A percentile compares a stretch with the other conserved stretches of the same genome.
phyloP scores from a whole-genome alignment of 2,329 filamentous ascomycete genomes.

The Magnaporthales sp. region DNA sequence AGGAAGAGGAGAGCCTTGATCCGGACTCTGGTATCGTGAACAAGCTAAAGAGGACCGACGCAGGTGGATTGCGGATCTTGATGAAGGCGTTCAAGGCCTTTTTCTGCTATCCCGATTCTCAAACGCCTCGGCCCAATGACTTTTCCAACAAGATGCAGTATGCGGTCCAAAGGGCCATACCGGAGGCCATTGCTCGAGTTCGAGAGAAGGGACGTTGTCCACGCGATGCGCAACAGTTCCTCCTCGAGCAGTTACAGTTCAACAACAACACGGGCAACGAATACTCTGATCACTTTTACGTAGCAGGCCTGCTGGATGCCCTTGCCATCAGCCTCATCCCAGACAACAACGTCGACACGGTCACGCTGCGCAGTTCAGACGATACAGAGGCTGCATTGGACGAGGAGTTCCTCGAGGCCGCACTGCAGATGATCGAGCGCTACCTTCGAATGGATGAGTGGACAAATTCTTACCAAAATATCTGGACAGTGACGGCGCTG shows the following conservation, averaged over 20 bases:
- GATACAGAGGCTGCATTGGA: slow-evolving; percentile 20
- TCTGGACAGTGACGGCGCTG: slow-evolving; percentile 54
- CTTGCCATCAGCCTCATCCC: slow-evolving; percentile 51
- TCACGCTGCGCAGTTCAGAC: neutral
- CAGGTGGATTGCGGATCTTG: slow-evolving; percentile 76
- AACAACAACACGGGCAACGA: slow-evolving; percentile 91
- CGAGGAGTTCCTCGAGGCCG: slow-evolving; percentile 40
- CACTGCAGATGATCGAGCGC: slow-evolving; percentile 56
- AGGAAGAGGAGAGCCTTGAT: slow-evolving; percentile 3
- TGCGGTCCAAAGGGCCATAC: slow-evolving; percentile 74
- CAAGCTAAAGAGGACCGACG: slow-evolving; percentile 35
- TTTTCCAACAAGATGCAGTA: slow-evolving; percentile 84
- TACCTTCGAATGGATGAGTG: slow-evolving; percentile 62
- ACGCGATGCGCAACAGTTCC: slow-evolving; percentile 67
- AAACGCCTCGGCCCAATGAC: slow-evolving; percentile 80
- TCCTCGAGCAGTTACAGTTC: slow-evolving; percentile 81
- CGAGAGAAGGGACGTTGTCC: slow-evolving; percentile 75
- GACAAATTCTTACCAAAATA: slow-evolving; percentile 59
- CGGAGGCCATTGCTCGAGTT: slow-evolving; percentile 69
- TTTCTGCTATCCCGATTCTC: slow-evolving; percentile 72
- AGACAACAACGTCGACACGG: slow-evolving; percentile 16
- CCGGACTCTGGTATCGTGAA: slow-evolving; percentile 39
- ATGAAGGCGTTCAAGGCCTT: slow-evolving; percentile 79
- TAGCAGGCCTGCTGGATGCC: slow-evolving; percentile 66
- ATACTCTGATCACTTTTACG: slow-evolving; percentile 83